phyloP scores from a whole-genome alignment of 1,139 yeast species.

The Candida sojae region DNA sequence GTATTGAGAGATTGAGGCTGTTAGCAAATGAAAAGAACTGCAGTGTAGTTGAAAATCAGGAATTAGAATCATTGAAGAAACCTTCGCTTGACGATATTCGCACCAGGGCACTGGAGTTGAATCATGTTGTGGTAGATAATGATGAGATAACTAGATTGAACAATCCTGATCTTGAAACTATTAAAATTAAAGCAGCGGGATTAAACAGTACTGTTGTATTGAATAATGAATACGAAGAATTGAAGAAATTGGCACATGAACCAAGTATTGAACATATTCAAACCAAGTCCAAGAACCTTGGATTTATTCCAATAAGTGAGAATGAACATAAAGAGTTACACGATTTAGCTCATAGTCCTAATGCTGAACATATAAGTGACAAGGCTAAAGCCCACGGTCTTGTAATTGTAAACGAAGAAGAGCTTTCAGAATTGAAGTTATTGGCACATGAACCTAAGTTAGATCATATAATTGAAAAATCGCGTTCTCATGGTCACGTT shows the following conservation, averaged over 20 bases:
- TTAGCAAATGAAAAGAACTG: slow-evolving; percentile 23
- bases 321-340: slow-evolving; percentile 17
- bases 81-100: slow-evolving; percentile 16
- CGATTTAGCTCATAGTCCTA: slow-evolving; percentile 21
- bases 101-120: slow-evolving; percentile 14
- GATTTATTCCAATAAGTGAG: slow-evolving; percentile 5
- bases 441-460: slow-evolving; percentile 21
- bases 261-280: slow-evolving; percentile 12
- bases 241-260: slow-evolving; percentile 13
- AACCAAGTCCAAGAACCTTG: slow-evolving; percentile 6
- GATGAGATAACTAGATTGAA: slow-evolving; percentile 12
- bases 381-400: slow-evolving; percentile 36
- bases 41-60: slow-evolving; percentile 20
- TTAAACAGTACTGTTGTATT: slow-evolving; percentile 25
- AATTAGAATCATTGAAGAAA: slow-evolving; percentile 15
- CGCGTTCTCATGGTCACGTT: slow-evolving; percentile 14
- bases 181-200: slow-evolving; percentile 9
- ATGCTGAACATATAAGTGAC: slow-evolving; percentile 25
- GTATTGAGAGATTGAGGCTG: slow-evolving; percentile 22
- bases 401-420: slow-evolving; percentile 22
- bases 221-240: slow-evolving; percentile 17
- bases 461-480: slow-evolving; percentile 30
- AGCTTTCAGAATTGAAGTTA: slow-evolving; percentile 29
- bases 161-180: slow-evolving; percentile 8
- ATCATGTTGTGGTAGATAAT: neutral